phyloP scores from a whole-genome alignment of 2,329 filamentous ascomycete species.

The Aspergillus tamarii region DNA sequence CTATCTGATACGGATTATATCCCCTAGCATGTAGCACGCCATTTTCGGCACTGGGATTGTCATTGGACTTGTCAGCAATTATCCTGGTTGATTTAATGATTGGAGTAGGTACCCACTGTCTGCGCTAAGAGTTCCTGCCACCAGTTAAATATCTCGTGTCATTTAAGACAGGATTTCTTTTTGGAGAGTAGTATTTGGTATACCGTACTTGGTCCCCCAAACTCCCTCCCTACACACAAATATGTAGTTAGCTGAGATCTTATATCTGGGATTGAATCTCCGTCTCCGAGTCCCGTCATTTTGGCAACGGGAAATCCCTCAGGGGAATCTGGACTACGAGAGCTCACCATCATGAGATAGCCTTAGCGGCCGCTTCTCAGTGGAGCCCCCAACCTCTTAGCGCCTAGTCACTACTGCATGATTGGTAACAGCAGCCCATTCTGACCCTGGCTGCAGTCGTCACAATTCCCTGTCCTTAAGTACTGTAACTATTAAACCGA shows the following conservation, averaged over 20 bases:
- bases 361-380: background rate
- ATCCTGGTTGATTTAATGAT: background rate
- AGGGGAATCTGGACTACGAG: background rate
- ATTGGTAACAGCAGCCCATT: background rate
- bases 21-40: conserved; percentile 1
- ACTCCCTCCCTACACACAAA: background rate
- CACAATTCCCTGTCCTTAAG: background rate
- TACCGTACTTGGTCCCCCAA: background rate
- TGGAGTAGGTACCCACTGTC: background rate
- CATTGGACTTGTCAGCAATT: background rate
- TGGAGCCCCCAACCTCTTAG: background rate
- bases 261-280: background rate
- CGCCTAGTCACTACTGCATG: background rate
- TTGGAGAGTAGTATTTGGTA: too few relatives aligned
- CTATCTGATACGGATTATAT: background rate
- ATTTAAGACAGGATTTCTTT: too few relatives aligned
- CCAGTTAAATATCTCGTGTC: background rate
- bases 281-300: background rate
- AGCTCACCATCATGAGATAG: background rate
- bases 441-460: background rate
- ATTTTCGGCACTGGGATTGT: background rate
- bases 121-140: background rate
- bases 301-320: background rate
- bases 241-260: background rate
- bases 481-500: background rate